Evolutionary conservation across 352 stramenopile species (phyloP).

Genomic region (Elongisporangium undulatum): DNA sequence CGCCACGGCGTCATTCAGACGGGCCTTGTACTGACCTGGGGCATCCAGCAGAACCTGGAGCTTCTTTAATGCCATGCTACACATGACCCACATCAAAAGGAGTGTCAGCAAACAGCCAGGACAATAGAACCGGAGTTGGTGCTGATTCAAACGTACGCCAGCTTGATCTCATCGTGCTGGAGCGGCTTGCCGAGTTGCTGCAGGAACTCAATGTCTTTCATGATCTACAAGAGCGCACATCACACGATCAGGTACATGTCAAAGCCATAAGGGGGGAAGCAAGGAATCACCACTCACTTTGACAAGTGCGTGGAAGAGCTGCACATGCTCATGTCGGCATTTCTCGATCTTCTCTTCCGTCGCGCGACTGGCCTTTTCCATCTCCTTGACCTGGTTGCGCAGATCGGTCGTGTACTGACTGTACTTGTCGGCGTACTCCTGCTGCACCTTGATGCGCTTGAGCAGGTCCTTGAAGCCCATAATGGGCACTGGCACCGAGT

Average conservation of each 20-base stretch:
- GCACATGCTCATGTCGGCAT: constrained; percentile 78
- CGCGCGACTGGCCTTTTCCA: constrained; percentile 73
- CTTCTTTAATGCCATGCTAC: constrained; percentile 79
- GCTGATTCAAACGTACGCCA: constrained; percentile 47
- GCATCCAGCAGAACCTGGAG: constrained; percentile 74
- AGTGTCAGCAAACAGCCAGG: not conserved
- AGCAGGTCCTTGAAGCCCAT: constrained; percentile 75
- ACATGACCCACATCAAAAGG: constrained; percentile 1
- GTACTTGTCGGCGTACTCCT: constrained; percentile 79
- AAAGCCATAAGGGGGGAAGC: not conserved
- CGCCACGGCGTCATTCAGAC: constrained; percentile 72
- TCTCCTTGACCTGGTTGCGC: constrained; percentile 66
- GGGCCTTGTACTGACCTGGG: constrained; percentile 85
- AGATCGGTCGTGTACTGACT: constrained; percentile 76
- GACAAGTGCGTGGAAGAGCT: constrained; percentile 80
- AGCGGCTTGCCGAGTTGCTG: constrained; percentile 85
- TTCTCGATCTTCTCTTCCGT: constrained; percentile 85
- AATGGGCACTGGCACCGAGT: constrained; percentile 72
- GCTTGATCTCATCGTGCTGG: constrained; percentile 69
- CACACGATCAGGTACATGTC: constrained; percentile 1
- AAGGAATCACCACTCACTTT: constrained; percentile 26
- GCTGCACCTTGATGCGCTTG: constrained; percentile 81
- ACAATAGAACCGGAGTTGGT: constrained; percentile 7
- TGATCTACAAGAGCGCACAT: constrained; percentile 30
- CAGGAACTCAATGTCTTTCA: constrained; percentile 86